phyloP scores from a whole-genome alignment of 2,329 filamentous ascomycete species.

The Hymenoscyphus albidus region DNA sequence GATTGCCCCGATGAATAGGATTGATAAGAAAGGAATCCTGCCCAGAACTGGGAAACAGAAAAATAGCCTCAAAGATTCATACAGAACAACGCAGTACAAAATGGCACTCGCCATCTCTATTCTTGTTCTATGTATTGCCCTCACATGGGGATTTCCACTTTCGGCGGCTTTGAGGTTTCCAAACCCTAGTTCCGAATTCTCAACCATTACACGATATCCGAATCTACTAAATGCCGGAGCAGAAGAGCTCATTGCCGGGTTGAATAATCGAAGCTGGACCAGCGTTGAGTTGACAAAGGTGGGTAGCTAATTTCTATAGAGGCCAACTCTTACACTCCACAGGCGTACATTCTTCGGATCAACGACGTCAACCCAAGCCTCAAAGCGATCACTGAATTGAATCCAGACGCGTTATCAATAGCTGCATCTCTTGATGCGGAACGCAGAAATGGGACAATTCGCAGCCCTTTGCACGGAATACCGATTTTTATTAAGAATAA shows the following conservation, averaged over 20 bases:
- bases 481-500: slow-evolving; percentile 60
- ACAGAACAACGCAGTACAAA: neutral
- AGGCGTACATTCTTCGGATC: slow-evolving; percentile 27
- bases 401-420: slow-evolving; percentile 34
- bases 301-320: neutral
- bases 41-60: neutral
- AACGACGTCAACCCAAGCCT: slow-evolving; percentile 23
- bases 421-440: slow-evolving; percentile 32
- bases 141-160: neutral
- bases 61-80: neutral
- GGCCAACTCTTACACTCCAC: neutral
- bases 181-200: neutral
- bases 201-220: slow-evolving; percentile 25
- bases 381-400: slow-evolving; percentile 32
- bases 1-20: neutral
- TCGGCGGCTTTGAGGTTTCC: neutral
- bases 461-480: slow-evolving; percentile 50
- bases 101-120: neutral
- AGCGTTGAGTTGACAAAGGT: slow-evolving; percentile 52
- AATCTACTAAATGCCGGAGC: slow-evolving; percentile 47
- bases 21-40: neutral
- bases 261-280: slow-evolving; percentile 48
- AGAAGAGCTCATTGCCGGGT: slow-evolving; percentile 47
- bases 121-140: neutral
- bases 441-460: slow-evolving; percentile 25